Evolutionary conservation across 257 asterid species (phyloP).

Genomic region (Voacanga thouarsii): DNA sequence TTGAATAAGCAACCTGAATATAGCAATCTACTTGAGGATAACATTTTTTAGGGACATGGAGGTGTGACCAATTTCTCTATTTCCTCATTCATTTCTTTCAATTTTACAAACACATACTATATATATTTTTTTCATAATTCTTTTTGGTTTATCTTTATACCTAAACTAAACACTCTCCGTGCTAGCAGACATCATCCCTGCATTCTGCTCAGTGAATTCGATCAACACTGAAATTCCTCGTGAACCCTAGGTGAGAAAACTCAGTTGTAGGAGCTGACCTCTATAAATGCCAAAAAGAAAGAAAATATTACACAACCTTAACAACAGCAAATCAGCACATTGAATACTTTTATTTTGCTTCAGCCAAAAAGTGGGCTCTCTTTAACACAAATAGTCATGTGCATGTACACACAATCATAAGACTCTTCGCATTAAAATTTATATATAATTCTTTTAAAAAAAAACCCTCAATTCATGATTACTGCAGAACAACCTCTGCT

Average conservation of each 20-base stretch:
- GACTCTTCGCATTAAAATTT: too few relatives aligned
- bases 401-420: not conserved
- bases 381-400: too few relatives aligned
- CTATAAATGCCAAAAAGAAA: not conserved
- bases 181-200: not conserved
- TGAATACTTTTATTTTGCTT: not conserved
- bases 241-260: not conserved
- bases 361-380: not conserved
- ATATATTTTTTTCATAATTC: too few relatives aligned
- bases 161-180: not conserved
- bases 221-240: not conserved
- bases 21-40: not conserved
- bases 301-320: not conserved
- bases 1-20: not conserved
- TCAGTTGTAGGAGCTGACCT: not conserved
- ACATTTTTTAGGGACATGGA: not conserved
- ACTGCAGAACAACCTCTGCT: not conserved
- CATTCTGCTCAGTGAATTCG: not conserved
- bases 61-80: not conserved
- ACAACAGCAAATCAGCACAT: not conserved
- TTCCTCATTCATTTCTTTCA: not conserved
- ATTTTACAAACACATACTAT: not conserved
- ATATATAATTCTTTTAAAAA: too few relatives aligned
- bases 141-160: too few relatives aligned
- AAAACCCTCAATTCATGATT: not conserved